Evolutionary conservation across 108 stramenopile species (phyloP), one percentile per base, ranked within the genome.

Genomic region (Skeletonema costatum): DNA sequence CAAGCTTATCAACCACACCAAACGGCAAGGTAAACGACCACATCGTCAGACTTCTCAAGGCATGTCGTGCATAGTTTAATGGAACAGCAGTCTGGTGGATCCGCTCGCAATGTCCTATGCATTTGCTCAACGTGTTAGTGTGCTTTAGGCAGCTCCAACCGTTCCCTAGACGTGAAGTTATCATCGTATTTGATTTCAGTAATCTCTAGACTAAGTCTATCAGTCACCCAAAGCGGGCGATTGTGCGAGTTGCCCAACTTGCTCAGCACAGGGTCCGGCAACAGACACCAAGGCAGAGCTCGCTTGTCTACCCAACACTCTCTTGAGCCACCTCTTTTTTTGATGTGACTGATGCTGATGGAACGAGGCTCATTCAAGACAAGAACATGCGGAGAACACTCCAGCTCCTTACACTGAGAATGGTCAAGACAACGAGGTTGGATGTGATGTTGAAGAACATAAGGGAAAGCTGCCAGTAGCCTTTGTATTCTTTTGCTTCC

Each of bases 41-140:
- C 51, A 96, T 25, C 13, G 93, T 92, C 30, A 97, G 74, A 75
- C 86, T 88, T 13, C 97, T 84, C 60, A 90, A 67, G 13, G 94
- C 88, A 74, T 97, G 97, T 33, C 97, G 64, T 10, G 93, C 93
- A 82, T 97, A 97, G 78, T 92, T 87, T 19, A 97, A 80, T 16
- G 95, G 97, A 19, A 97, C 94, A 8, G 95, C 91, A 5, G 94
- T 96, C 77, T 97, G 93, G 60, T 95, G 95, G 21, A 97, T 91
- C 60, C 94, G 80, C 70, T 97, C 95, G 60, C 92, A 94, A 16
- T 91, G 77, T 19, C 95, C 95, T 61, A 96, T 81, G 59, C 88
- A 71, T 58, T 84, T 66, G 61, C 81, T 88, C 50, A 96, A 80
- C 77, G 88, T 86, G 42, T 87, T 86, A 10, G 87, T 66, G 63